Percentiles rank a stretch among this genome's conserved stretches.
phyloP scores from a whole-genome alignment of 208 protist species.

The Angomonas ambiguus region DNA sequence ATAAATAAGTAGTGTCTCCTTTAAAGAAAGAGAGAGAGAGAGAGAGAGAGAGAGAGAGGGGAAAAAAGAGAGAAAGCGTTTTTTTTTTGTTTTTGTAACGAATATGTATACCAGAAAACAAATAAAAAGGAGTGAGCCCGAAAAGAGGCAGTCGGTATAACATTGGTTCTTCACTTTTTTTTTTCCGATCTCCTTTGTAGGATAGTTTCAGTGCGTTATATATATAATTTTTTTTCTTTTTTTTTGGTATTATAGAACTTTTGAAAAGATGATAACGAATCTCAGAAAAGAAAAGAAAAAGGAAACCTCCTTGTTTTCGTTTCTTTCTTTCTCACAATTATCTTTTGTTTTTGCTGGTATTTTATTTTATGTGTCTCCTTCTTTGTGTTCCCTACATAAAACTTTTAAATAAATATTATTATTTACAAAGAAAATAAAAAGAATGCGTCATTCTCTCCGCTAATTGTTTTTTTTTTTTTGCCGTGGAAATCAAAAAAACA shows the following conservation, averaged over 20 bases:
- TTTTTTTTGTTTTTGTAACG: background rate
- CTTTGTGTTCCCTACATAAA: too few species aligned
- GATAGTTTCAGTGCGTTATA: background rate
- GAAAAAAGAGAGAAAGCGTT: background rate
- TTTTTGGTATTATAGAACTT: conserved; percentile 3
- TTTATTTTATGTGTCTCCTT: background rate
- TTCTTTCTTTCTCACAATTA: background rate
- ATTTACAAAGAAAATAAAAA: conserved; percentile 9
- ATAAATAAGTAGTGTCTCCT: background rate
- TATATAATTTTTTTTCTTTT: conserved; percentile 7
- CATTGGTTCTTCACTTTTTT: conserved; percentile 4
- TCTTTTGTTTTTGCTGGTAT: background rate
- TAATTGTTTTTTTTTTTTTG: conserved; percentile 8
- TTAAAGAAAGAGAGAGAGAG: background rate
- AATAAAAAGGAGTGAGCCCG: background rate
- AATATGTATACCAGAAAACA: background rate
- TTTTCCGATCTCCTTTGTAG: background rate
- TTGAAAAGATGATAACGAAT: background rate
- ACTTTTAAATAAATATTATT: conserved; percentile 1
- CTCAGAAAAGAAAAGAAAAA: background rate
- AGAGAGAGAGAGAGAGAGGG: background rate
- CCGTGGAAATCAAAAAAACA: too few species aligned
- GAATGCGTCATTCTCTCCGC: background rate
- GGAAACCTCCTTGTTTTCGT: background rate
- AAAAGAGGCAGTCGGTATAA: too few species aligned